Percentiles rank a stretch among this genome's conserved stretches.
phyloP scores from a whole-genome alignment of 2,329 filamentous ascomycete species.

The Beauveria brongniartii region DNA sequence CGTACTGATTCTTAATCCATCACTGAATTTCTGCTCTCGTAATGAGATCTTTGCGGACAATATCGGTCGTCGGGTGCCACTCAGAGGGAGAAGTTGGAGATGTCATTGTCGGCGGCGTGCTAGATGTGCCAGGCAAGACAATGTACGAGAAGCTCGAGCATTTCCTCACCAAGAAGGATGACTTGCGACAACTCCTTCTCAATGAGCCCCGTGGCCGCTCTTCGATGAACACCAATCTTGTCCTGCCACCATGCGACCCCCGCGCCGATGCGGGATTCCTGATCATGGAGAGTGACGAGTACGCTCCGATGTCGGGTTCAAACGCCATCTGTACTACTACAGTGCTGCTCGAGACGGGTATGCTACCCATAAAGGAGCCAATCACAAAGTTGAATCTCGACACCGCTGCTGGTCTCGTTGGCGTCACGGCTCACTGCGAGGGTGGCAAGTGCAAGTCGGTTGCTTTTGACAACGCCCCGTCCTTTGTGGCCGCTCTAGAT shows the following conservation, averaged over 20 bases:
- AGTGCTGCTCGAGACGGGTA: constrained; percentile 38
- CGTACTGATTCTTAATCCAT: no score
- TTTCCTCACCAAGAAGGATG: constrained; percentile 31
- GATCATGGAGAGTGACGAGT: constrained; percentile 39
- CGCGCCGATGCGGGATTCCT: constrained; percentile 36
- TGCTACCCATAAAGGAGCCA: constrained; percentile 37
- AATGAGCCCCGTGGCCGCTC: constrained; percentile 38
- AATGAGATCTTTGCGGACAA: constrained; percentile 15
- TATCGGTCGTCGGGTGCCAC: constrained; percentile 28
- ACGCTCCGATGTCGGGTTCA: constrained; percentile 30
- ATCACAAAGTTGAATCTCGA: constrained; percentile 32
- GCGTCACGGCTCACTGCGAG: constrained; percentile 32
- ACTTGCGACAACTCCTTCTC: constrained; percentile 33
- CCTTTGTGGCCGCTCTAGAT: constrained; percentile 34
- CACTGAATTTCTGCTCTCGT: no score
- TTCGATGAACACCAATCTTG: constrained; percentile 31
- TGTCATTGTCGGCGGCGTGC: constrained; percentile 39
- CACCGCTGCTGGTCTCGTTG: constrained; percentile 35
- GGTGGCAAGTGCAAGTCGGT: constrained; percentile 35
- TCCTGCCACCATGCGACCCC: constrained; percentile 35
- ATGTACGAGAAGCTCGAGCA: constrained; percentile 41
- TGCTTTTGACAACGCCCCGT: constrained; percentile 36
- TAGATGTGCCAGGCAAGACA: constrained; percentile 33
- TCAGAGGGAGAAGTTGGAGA: constrained; percentile 38
- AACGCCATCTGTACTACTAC: constrained; percentile 37